Conservation (phyloP, 495 filamentous ascomycete species). For the Talaromyces wortmannii region DNA sequence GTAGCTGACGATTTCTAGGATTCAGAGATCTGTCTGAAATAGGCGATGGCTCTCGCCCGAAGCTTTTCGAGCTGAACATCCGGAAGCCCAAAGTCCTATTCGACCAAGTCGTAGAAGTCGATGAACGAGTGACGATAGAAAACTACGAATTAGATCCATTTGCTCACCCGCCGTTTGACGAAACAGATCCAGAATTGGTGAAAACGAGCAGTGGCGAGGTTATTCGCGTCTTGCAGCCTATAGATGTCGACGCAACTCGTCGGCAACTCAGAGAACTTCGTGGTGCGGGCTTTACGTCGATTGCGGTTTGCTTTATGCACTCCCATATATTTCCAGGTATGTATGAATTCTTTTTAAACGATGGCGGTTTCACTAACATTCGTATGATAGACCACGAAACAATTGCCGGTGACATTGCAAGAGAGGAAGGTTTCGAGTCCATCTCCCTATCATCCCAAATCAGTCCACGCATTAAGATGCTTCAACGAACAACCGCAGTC, state of each 20-base stretch:
- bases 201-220: conserved; percentile 17
- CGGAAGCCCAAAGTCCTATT: conserved; percentile 74
- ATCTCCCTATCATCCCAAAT: conserved; percentile 45
- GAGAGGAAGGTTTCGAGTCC: conserved; percentile 29
- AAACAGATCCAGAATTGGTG: background rate
- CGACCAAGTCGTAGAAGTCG: conserved; percentile 67
- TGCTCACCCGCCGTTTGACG: background rate
- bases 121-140: conserved; percentile 81
- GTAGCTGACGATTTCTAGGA: background rate
- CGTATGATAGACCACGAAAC: conserved; percentile 19
- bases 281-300: conserved; percentile 26
- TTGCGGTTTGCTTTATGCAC: conserved; percentile 42
- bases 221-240: conserved; percentile 30
- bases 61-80: conserved; percentile 79
- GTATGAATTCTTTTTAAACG: background rate
- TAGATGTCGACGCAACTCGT: conserved; percentile 12
- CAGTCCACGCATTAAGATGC: conserved; percentile 74
- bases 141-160: conserved; percentile 23
- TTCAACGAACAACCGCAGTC: conserved; percentile 73
- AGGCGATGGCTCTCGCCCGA: conserved; percentile 75
- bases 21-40: conserved; percentile 89
- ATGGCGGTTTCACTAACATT: background rate
- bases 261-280: conserved; percentile 24
- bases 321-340: conserved; percentile 33
- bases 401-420: conserved; percentile 9